Percentiles rank a stretch among this genome's conserved stretches.
These are phyloP conservation scores for Geosiphon pyriformis DNA, from an alignment of 192 early-diverging fungal genomes.

Conservation along the genomic window DNA sequence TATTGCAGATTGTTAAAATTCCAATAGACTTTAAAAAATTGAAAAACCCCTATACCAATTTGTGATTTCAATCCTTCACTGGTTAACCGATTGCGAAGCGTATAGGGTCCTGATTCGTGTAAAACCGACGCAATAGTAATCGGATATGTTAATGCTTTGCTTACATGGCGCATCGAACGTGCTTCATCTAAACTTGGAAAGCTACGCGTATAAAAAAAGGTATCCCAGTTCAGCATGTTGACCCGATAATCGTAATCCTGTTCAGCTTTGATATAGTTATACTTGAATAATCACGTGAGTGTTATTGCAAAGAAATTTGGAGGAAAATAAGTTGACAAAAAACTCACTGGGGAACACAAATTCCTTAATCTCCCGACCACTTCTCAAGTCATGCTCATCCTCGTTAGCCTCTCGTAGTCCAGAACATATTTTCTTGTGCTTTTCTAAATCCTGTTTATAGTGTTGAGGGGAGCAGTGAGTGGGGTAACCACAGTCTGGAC, in stretches of 20 bases:
- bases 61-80: slow-evolving; percentile 68
- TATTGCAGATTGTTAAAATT: no score
- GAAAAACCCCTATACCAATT: slow-evolving; percentile 39
- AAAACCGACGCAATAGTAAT: slow-evolving; percentile 68
- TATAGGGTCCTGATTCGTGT: slow-evolving; percentile 69
- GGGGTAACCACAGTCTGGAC: slow-evolving; percentile 74
- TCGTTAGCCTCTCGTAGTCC: slow-evolving; percentile 64
- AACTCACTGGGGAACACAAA: slow-evolving; percentile 69
- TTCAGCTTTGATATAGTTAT: slow-evolving; percentile 39
- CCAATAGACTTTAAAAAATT: slow-evolving; percentile 55
- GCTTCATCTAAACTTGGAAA: slow-evolving; percentile 67
- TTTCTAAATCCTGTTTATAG: slow-evolving; percentile 36
- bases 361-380: slow-evolving; percentile 66
- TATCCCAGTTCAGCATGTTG: slow-evolving; percentile 74
- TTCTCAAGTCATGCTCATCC: slow-evolving; percentile 77
- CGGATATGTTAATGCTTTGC: slow-evolving; percentile 74
- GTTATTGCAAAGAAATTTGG: no score
- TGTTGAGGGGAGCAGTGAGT: slow-evolving; percentile 71
- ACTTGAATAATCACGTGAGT: no score
- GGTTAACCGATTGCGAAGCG: slow-evolving; percentile 57
- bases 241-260: slow-evolving; percentile 64
- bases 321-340: slow-evolving; percentile 3
- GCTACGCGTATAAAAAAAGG: slow-evolving; percentile 71
- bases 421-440: slow-evolving; percentile 51
- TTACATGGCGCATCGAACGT: slow-evolving; percentile 72